Evolutionary conservation across 805 yeast genomes (phyloP), one percentile per base, ranked within the genome.

Genomic region (Metschnikowia amazonensis): DNA sequence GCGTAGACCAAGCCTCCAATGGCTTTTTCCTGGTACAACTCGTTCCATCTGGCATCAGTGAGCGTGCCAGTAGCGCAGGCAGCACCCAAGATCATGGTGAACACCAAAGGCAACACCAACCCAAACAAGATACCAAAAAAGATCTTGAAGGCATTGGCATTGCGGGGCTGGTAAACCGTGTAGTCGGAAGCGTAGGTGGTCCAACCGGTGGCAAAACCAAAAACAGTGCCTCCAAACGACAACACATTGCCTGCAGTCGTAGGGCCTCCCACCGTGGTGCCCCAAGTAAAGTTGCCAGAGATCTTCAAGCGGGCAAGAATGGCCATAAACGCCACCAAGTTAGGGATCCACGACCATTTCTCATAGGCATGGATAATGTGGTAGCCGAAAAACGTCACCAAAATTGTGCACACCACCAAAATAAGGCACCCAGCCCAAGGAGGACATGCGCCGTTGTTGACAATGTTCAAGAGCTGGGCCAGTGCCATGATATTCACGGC

Each of bases 161-260:
- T 75, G 57, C 77, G 72, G 54, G 85, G 87, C 78, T 86, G 88
- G 71, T 88, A 90, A 36, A 84, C 89, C 41, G 96, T 88, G 70
- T 89, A 90, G 69, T 89, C 97, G 43, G 95, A 81, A 23, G 97
- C 94, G 57, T 83, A 88, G 16, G 96, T 83, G 46, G 95, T 80
- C 97, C 97, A 89, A 51, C 97, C 97, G 44, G 96, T 79, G 42
- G 96, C 95, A 60, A 84, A 89, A 52, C 97, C 97, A 58, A 79
- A 89, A 52, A 86, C 65, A 36, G 94, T 68, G 64, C 89, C 83
- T 62, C 96, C 96, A 55, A 84, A 88, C 17, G 92, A 80, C 46
- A 89, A 70, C 16, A 87, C 89, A 58, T 65, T 58, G 52, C 88
- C 96, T 27, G 94, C 95, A 48, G 84, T 83, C 24, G 79, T 73